Base-by-base conservation (phyloP, 345 rosid genomes). In the Bruguiera parviflora region DNA sequence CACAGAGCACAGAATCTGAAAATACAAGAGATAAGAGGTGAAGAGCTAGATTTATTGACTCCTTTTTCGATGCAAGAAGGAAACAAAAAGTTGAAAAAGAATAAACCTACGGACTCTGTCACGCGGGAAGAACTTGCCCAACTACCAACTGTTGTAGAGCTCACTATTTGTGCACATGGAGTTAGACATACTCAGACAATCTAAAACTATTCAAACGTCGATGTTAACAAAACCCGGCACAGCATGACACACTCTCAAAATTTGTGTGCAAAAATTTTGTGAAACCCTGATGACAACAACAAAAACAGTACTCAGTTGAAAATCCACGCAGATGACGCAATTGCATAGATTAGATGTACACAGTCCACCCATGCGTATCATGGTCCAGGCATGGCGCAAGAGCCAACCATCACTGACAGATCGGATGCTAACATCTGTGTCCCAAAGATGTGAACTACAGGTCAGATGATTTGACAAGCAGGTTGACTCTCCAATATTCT, bases 301-400 rank as follows among this genome's bases (percentile, higher is more conserved):
- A 56, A 64, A 55, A 75, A 74, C 69, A 77, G 19, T 31, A 47
- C 28, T 60, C 65, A 19, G 59, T 60, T 35, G 33, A 18, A 68
- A 33, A 71, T 29, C 28, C 15, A 22, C 47, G 61, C 25, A 69
- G 32, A 69, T 18, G 43, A 37, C 71, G 43, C 5, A 8, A 59
- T 57, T 60, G 56, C 53, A 66, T 24, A 58, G 51, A 79, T 19
- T 43, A 61, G 67, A 69, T 82, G 65, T 79, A 81, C 84, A 83
- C 22, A 71, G 49, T 74, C 25, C 21, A 69, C 43, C 3, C 51
- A 73, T 53, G 73, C 47, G 58, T 29, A 4, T 35, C 51, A 19
- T 18, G 19, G 18, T 55, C 33, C 46, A 62, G 33, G 64, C 58
- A 28, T 21, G 27, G 53, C 25, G 47, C 11, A 15, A 13, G 37